Evolutionary conservation across 2,329 filamentous ascomycete genomes (phyloP), one percentile per base, ranked within the genome.

Genomic region (Aotearoamyces nothofagi): DNA sequence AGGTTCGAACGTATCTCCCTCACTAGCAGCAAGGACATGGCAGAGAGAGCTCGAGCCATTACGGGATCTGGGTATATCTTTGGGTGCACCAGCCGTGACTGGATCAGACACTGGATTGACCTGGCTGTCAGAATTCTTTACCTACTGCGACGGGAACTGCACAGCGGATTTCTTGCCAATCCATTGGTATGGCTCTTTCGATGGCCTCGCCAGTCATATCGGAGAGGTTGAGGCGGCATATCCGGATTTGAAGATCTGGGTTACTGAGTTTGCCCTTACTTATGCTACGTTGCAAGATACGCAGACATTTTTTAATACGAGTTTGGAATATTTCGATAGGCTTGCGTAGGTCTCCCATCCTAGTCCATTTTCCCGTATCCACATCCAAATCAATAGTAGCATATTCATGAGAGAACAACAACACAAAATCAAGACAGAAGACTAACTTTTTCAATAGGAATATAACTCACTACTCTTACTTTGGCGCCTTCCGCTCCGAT

Each of bases 211-310:
- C 3, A 72, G 66, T 36, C 72, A 77, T 37, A 58, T 82, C 33
- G 75, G 74, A 5, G 60, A 69, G 24, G 10, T n/a, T 12, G 7
- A 8, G 24, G 8, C 8, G 9, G 24, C 9, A 7, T 25, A 14
- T n/a, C 24, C 24, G 24, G 12, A 14, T 12, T 8, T 25, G 10
- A 14, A 8, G 5, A 67, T 83, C 33, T 84, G 78, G 79, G 58
- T 84, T 6, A 84, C 79, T 15, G 79, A 86, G 51, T 82, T 73
- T 47, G 78, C 73, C 26, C 61, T 61, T 32, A 45, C 56, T 30
- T 56, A 65, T 28, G 51, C 76, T 38, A 56, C 61, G 20, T 58
- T 79, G 11, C 36, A 47, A 2, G 51, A 59, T 0, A 74, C 70
- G 1, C 65, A 80, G 44, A 39, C 46, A 0, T 80, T 78, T 43